Percentiles rank a stretch among this genome's conserved stretches.
phyloP scores from a whole-genome alignment of 257 asterid genomes.

The Sherardia arvensis region DNA sequence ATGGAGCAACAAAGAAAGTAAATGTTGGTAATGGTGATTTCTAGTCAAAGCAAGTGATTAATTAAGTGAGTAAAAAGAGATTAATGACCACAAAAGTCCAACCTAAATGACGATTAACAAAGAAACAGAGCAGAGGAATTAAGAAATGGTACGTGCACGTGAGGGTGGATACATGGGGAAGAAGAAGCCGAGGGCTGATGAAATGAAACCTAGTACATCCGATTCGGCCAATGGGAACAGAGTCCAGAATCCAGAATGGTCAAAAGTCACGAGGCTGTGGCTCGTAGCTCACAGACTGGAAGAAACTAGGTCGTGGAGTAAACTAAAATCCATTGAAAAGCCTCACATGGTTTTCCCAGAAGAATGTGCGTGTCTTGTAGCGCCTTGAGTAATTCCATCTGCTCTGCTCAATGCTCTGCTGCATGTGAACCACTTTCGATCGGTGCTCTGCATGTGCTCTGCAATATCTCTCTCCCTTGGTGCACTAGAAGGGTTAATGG shows the following conservation, averaged over 20 bases:
- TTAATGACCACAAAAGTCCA: constrained; percentile 30
- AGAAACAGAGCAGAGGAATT: background rate
- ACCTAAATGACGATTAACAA: constrained; percentile 30
- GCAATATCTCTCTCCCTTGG: constrained; percentile 3
- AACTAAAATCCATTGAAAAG: background rate
- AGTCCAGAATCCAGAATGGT: constrained; percentile 28
- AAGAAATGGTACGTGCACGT: constrained; percentile 21
- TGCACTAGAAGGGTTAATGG: background rate
- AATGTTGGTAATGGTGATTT: constrained; percentile 26
- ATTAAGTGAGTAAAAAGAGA: constrained; percentile 12
- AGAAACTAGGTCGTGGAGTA: constrained; percentile 2
- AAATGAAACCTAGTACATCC: constrained; percentile 6
- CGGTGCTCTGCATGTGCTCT: constrained; percentile 75
- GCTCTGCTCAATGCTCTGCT: constrained; percentile 12
- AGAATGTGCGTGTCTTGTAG: constrained; percentile 20
- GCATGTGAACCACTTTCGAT: constrained; percentile 60
- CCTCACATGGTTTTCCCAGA: constrained; percentile 29
- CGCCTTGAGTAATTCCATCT: constrained; percentile 30
- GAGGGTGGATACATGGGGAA: constrained; percentile 26
- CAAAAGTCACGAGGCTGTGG: constrained; percentile 47
- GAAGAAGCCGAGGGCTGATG: background rate
- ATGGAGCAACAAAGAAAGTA: background rate
- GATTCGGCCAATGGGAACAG: constrained; percentile 21
- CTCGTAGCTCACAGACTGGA: constrained; percentile 24
- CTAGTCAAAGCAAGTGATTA: constrained; percentile 33